Conservation (phyloP, 345 rosid genomes). For the Salix udensis region DNA sequence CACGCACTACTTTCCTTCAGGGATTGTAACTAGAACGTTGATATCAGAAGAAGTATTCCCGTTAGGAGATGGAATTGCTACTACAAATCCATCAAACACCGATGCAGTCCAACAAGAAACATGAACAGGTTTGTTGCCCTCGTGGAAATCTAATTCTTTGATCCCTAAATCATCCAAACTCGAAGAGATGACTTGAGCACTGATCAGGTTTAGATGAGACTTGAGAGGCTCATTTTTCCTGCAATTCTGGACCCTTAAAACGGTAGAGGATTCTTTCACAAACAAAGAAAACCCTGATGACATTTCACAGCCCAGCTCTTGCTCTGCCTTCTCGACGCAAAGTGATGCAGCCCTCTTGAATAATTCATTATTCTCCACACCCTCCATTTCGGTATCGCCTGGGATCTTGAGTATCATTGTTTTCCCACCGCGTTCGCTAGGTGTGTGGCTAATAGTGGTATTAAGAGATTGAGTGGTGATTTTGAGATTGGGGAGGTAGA, state of each 20-base stretch:
- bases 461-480: background rate
- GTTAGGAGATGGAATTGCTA: conserved; percentile 29
- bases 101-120: conserved; percentile 56
- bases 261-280: conserved; percentile 37
- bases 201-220: background rate
- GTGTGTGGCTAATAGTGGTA: conserved; percentile 20
- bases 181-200: background rate
- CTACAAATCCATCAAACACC: conserved; percentile 33
- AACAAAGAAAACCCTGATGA: conserved; percentile 31
- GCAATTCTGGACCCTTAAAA: conserved; percentile 34
- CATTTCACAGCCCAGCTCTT: conserved; percentile 14
- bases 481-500: conserved; percentile 48
- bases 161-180: conserved; percentile 40
- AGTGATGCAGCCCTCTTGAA: conserved; percentile 19
- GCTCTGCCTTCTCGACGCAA: conserved; percentile 38
- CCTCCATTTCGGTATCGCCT: background rate
- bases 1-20: background rate
- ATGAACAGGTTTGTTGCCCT: conserved; percentile 32
- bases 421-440: conserved; percentile 32
- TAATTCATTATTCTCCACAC: conserved; percentile 4
- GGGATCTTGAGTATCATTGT: conserved; percentile 29
- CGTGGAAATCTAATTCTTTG: conserved; percentile 30
- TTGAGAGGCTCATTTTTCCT: conserved; percentile 14
- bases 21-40: conserved; percentile 37
- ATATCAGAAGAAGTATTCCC: conserved; percentile 1